Evolutionary conservation across 176 grass and related monocot genomes (phyloP), one percentile per base, ranked within the genome.

Genomic region (Phoenix roebelenii): DNA sequence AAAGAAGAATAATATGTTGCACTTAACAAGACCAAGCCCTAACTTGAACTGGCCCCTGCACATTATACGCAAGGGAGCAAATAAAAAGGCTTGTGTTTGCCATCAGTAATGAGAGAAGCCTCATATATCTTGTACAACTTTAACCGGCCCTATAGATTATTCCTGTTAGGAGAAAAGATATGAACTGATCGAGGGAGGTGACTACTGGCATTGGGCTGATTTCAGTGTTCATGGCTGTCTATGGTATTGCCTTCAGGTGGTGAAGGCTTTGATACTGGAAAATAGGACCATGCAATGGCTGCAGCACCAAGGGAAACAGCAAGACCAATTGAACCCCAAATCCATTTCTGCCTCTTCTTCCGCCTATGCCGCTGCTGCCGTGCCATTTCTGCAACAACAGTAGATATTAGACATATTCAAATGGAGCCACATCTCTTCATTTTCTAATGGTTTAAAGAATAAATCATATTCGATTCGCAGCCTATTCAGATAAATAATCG

Each of bases 281-380:
- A 57, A 60, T 85, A 98, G 0, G 88, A 93, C 94, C 94, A 98
- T 1, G 74, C 79, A 70, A 98, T 89, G 22, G 88, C 84, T 16
- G 82, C 77, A 70, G 73, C 58, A 35, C 88, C 79, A 14, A 98
- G 55, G 16, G 94, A 89, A 49, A 86, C 77, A 15, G 82, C 94
- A 71, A 98, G 76, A 16, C 94, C 79, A 52, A 98, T 72, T 55
- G 94, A 93, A 51, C 88, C 71, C 84, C 87, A 98, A 79, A 98
- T 63, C 94, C 88, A 98, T 67, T 83, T 98, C 56, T 98, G 88
- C 69, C 70, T 64, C 18, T 66, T 81, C 79, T 85, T 98, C 17
- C 74, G 88, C 28, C 55, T 85, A 51, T 81, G 71, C 16, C 85
- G 55, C 16, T 85, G 75, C 76, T 92, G 88, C 68, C 93, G 76